phyloP scores from a whole-genome alignment of 768 basidiomycete species.

The Naematelia encephala region DNA sequence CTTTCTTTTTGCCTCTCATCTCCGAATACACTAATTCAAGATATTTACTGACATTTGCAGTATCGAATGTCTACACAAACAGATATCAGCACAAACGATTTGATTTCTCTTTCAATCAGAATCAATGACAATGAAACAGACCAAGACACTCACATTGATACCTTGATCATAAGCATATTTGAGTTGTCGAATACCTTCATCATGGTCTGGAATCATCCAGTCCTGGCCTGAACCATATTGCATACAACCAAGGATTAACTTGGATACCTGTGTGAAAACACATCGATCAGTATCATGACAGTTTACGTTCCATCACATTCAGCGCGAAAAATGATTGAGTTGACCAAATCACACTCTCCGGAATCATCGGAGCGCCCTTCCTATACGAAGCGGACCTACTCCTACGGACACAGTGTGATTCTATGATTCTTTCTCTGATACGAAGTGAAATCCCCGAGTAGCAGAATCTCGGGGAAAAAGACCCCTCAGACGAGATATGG shows the following conservation, averaged over 20 bases:
- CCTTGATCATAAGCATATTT: slow-evolving; percentile 44
- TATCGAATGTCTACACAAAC: slow-evolving; percentile 30
- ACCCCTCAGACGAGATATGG: no score
- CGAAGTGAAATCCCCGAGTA: no score
- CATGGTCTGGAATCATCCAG: slow-evolving; percentile 54
- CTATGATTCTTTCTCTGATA: no score
- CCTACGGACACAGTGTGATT: no score
- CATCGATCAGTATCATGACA: neutral
- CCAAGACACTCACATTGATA: slow-evolving; percentile 30
- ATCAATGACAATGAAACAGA: neutral
- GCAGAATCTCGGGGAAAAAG: no score
- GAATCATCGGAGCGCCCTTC: no score
- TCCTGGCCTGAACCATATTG: slow-evolving; percentile 61
- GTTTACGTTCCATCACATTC: no score
- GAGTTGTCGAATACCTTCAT: slow-evolving; percentile 40
- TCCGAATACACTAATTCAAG: no score
- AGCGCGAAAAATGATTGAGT: no score
- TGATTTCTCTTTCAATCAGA: slow-evolving; percentile 1
- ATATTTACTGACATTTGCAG: slow-evolving; percentile 14
- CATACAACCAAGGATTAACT: slow-evolving; percentile 65
- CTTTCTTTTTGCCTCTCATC: no score
- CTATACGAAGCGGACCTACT: no score
- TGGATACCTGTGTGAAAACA: slow-evolving; percentile 60
- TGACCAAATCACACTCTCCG: no score
- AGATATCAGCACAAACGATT: neutral